Conservation (phyloP, 495 filamentous ascomycete genomes). For the Peziza echinospora region DNA sequence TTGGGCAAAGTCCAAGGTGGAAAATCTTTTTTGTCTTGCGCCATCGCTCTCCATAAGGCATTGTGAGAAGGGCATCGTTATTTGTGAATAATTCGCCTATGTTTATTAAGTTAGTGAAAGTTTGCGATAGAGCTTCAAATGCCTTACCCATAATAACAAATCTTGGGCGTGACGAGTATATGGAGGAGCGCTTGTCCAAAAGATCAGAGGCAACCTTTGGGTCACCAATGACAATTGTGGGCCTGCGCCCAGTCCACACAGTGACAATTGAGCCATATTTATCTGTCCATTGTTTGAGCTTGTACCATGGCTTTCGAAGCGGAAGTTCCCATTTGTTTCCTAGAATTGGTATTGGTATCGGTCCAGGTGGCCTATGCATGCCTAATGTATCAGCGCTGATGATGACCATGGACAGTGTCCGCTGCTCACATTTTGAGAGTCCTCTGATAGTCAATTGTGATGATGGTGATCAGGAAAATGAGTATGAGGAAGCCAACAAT, state of each 20-base stretch:
- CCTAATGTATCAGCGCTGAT: neutral
- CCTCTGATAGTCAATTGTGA: neutral
- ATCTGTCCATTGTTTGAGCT: slow-evolving; percentile 29
- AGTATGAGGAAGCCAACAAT: neutral
- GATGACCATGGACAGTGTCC: neutral
- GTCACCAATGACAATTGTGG: slow-evolving; percentile 42
- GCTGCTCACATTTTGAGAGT: neutral
- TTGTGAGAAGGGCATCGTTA: slow-evolving; percentile 21
- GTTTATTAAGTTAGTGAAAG: slow-evolving; percentile 2
- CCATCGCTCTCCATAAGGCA: slow-evolving; percentile 28
- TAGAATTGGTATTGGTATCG: slow-evolving; percentile 31
- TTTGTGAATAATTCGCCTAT: slow-evolving; percentile 18
- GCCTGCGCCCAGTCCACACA: slow-evolving; percentile 38
- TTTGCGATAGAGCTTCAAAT: slow-evolving; percentile 30
- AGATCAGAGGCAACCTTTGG: slow-evolving; percentile 37
- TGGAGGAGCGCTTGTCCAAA: slow-evolving; percentile 31
- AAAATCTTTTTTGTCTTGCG: slow-evolving; percentile 21
- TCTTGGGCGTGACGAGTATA: slow-evolving; percentile 32
- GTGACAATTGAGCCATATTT: slow-evolving; percentile 29
- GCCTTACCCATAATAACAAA: slow-evolving; percentile 34
- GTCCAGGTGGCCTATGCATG: slow-evolving; percentile 29
- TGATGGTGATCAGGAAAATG: neutral
- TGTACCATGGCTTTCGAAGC: slow-evolving; percentile 34
- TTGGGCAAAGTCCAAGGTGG: slow-evolving; percentile 9
- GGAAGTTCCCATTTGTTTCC: slow-evolving; percentile 35